A percentile compares a stretch with the other conserved stretches of the same genome.
These are phyloP conservation scores for Stygiomarasmius scandens DNA, from an alignment of 1,284 basidiomycete genomes.

Conservation along the genomic window DNA sequence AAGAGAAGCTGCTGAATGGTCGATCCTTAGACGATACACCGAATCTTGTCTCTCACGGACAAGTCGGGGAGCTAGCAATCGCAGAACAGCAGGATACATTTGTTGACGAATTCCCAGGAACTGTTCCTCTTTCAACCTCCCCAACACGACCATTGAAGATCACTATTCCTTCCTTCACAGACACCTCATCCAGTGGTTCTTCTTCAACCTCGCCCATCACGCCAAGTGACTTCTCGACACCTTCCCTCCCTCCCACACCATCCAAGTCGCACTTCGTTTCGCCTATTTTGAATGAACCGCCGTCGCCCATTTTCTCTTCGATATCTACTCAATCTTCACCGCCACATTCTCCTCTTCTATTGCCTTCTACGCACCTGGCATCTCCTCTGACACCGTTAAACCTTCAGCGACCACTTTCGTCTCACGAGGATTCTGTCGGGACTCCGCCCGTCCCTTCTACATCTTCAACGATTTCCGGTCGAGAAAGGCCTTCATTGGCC, in stretches of 20 bases:
- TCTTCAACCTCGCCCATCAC: conserved; percentile 15
- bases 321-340: not conserved
- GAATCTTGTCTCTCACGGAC: not conserved
- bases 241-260: not conserved
- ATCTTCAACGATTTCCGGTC: not conserved
- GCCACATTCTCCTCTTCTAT: not conserved
- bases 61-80: not conserved
- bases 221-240: not conserved
- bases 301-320: conserved; percentile 7
- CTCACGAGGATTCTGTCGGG: not conserved
- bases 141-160: conserved; percentile 10
- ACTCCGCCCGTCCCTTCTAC: not conserved
- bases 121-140: not conserved
- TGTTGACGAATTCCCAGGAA: not conserved
- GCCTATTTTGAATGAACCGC: not conserved
- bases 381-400: conserved; percentile 8
- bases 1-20: not conserved
- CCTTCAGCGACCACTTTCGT: not conserved
- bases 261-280: not conserved
- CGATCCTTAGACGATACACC: not conserved
- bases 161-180: conserved; percentile 13
- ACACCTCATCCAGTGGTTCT: conserved; percentile 12
- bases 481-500: not conserved
- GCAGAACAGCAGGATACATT: not conserved
- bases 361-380: not conserved